Percentiles rank a stretch among this genome's conserved stretches.
Evolutionary conservation across 192 early-diverging fungal genomes (phyloP).

Genomic region (Physocladia obscura): DNA sequence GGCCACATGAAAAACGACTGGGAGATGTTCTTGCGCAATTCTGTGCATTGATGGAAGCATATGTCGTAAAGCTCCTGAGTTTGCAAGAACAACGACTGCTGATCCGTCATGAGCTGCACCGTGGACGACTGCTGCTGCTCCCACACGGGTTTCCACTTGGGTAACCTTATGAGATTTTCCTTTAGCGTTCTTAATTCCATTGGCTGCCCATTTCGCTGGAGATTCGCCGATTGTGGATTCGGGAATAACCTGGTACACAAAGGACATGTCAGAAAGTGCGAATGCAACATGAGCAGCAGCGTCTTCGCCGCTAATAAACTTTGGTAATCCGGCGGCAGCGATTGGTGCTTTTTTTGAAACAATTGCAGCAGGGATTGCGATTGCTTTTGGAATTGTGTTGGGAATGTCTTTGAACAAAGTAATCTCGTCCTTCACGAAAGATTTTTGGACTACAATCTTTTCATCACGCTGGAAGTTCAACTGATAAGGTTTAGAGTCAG

Average conservation of each 20-base stretch:
- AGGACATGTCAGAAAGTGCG: conserved; percentile 74
- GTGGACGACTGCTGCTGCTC: conserved; percentile 75
- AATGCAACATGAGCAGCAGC: conserved; percentile 77
- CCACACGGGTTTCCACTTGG: conserved; percentile 74
- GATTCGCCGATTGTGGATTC: conserved; percentile 64
- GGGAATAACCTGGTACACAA: conserved; percentile 75
- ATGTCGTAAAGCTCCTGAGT: conserved; percentile 71
- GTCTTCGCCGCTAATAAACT: conserved; percentile 56
- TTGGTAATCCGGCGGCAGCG: conserved; percentile 9
- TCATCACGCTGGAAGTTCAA: not conserved
- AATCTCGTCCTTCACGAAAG: not conserved
- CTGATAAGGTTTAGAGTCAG: not conserved
- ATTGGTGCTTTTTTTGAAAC: too few relatives aligned
- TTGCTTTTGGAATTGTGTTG: not conserved
- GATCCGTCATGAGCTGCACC: conserved; percentile 64
- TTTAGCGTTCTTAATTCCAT: conserved; percentile 66
- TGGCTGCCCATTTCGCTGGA: conserved; percentile 64
- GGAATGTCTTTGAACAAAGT: not conserved
- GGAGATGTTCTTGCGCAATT: conserved; percentile 59
- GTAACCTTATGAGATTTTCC: conserved; percentile 69
- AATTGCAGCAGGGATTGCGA: not conserved
- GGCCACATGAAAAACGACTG: conserved; percentile 81
- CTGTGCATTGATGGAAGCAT: conserved; percentile 83
- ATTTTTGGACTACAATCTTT: not conserved
- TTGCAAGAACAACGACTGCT: conserved; percentile 58